phyloP scores from a whole-genome alignment of 352 stramenopile species.

The Phytophthora agathidicida region DNA sequence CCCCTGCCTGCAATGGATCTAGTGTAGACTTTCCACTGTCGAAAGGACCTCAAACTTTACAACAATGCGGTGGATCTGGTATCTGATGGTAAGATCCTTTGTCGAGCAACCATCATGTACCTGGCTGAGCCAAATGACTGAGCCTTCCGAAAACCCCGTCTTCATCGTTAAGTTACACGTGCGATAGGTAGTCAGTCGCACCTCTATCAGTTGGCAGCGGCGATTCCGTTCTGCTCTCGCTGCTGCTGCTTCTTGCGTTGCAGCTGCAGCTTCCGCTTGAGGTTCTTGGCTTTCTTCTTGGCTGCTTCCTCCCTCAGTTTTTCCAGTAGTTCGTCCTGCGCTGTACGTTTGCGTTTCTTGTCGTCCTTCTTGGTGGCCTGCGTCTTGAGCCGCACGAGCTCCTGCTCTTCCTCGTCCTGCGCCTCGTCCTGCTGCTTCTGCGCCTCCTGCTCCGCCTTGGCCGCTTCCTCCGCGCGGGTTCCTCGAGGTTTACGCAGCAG shows the following conservation, averaged over 20 bases:
- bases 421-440: conserved; percentile 38
- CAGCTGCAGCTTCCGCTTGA: conserved; percentile 74
- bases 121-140: no score
- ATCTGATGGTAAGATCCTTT: no score
- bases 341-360: conserved; percentile 72
- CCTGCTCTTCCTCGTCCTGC: conserved; percentile 66
- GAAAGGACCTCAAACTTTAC: no score
- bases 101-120: no score
- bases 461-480: conserved; percentile 37
- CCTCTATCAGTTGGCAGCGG: conserved; percentile 9
- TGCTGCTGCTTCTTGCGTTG: conserved; percentile 80
- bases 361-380: conserved; percentile 17
- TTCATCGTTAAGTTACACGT: conserved; percentile 25
- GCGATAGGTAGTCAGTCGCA: no score
- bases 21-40: no score
- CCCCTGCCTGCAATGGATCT: no score
- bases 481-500: conserved; percentile 62
- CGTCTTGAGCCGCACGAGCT: conserved; percentile 53
- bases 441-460: conserved; percentile 33
- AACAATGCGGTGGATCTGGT: no score
- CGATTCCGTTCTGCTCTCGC: conserved; percentile 18
- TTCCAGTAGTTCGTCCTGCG: conserved; percentile 74
- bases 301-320: conserved; percentile 67
- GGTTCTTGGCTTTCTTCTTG: conserved; percentile 76
- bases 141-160: conserved; percentile 1